Base-by-base conservation (phyloP, 176 grass and related monocot species). In the Lolium perenne region DNA sequence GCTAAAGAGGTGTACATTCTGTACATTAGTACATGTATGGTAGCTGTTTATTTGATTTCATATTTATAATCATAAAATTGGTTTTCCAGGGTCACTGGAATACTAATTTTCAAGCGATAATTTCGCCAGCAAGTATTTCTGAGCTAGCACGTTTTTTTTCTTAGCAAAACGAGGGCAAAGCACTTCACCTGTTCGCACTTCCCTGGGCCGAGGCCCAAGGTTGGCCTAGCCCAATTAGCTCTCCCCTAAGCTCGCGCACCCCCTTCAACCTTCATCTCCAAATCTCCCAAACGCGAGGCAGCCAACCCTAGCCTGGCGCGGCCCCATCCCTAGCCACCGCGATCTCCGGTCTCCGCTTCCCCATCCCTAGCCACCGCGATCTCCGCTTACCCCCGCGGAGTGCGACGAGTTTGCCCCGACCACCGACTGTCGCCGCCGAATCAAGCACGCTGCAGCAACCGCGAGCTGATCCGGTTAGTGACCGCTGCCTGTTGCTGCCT, bases 231-330 rank as follows among this genome's bases (percentile, higher is more conserved):
- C 56, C 56, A 21, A 59, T n/a, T 58, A 58, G 55, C 54, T 3
- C 50, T 53, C 50, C 50, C 13, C 0, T 13, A 53, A 14, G 60
- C 60, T 63, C 16, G 43, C 70, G 43, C 43, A 73, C 11, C 43
- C 70, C 32, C 32, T 35, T 29, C 29, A 29, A 29, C 69, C n/a
- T 14, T 49, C 47, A 6, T 32, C 26, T 35, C 46, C 47, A 51
- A 74, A 74, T 74, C 46, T 50, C 71, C 46, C 13, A 74, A 25
- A 74, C 46, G 46, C 46, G 22, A 49, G 22, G n/a, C 26, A 66
- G 70, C 12, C 41, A 74, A 74, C 71, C 71, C 71, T 74, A 74
- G 69, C 69, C 69, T 18, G 41, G 20, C 20, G 69, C 69, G 69
- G 40, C n/a, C 69, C 69, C 20, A 22, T 40, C 10, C 69, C 41